These are phyloP conservation scores for Fusarium sp. DNA, from an alignment of 2,329 filamentous ascomycete genomes.

Conservation along the genomic window DNA sequence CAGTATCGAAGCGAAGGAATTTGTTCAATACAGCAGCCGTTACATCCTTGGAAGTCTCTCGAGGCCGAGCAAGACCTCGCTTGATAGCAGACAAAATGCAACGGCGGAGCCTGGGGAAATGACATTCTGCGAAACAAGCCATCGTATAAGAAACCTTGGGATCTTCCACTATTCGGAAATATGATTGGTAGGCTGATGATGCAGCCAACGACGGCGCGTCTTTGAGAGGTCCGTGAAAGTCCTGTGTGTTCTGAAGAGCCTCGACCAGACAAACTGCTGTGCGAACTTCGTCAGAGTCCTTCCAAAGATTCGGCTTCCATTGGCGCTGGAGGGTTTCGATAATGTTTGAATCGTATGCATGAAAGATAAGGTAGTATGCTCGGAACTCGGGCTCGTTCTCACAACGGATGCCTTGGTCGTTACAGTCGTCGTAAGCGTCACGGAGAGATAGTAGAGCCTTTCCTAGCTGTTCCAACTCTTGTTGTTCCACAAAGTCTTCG, in stretches of 20 bases:
- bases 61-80: constrained; percentile 66
- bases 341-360: constrained; percentile 69
- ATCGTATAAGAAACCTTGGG: constrained; percentile 73
- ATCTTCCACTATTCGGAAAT: constrained; percentile 70
- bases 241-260: constrained; percentile 68
- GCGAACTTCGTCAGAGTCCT: constrained; percentile 68
- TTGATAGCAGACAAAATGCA: constrained; percentile 68
- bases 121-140: constrained; percentile 77
- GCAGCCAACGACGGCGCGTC: constrained; percentile 63
- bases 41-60: constrained; percentile 70
- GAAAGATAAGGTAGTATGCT: constrained; percentile 73
- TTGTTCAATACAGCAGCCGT: constrained; percentile 67
- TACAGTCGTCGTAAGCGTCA: constrained; percentile 75
- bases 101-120: constrained; percentile 71
- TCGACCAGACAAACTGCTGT: constrained; percentile 72
- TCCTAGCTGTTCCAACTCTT: constrained; percentile 75
- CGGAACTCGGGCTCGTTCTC: constrained; percentile 75
- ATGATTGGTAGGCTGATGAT: constrained; percentile 64
- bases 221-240: constrained; percentile 68
- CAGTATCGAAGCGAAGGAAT: constrained; percentile 74
- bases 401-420: constrained; percentile 67
- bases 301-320: constrained; percentile 68
- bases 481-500: constrained; percentile 73
- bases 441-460: constrained; percentile 74
- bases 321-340: constrained; percentile 65